A percentile compares a stretch with the other conserved stretches of the same genome.
phyloP scores from a whole-genome alignment of 2,329 filamentous ascomycete genomes.

The Aspergillus ochraceus region DNA sequence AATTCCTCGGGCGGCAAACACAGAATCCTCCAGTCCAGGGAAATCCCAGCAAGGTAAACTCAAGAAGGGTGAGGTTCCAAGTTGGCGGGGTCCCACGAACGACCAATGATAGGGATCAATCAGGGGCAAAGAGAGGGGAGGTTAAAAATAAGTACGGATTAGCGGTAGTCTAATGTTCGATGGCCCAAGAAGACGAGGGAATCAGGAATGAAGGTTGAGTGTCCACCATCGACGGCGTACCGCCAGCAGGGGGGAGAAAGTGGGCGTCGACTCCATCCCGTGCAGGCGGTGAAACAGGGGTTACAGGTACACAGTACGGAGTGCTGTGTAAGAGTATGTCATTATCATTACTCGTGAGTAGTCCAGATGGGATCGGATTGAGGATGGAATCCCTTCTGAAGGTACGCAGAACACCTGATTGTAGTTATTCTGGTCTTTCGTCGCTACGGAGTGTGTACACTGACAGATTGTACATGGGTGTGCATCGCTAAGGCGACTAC shows the following conservation, averaged over 20 bases:
- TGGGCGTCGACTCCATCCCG: neutral
- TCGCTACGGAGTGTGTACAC: too few relatives aligned
- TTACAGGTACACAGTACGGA: neutral
- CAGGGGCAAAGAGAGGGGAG: too few relatives aligned
- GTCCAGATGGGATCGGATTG: too few relatives aligned
- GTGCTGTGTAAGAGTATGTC: too few relatives aligned
- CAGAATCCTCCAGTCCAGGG: neutral
- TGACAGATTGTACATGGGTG: too few relatives aligned
- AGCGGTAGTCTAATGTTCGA: neutral
- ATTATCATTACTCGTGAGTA: too few relatives aligned
- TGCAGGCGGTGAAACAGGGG: neutral
- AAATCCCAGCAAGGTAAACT: too few relatives aligned
- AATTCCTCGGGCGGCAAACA: neutral
- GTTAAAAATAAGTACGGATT: neutral
- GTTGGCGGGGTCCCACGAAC: neutral
- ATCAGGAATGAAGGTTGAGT: neutral
- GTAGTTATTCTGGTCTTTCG: too few relatives aligned
- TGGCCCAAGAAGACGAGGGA: neutral
- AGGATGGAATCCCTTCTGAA: too few relatives aligned
- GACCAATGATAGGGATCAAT: neutral
- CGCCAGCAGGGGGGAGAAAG: neutral
- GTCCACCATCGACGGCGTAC: neutral
- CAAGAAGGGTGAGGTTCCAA: neutral
- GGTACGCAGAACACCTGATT: too few relatives aligned
- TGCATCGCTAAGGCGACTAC: too few relatives aligned